phyloP scores from a whole-genome alignment of 345 rosid species.

The Diplotaxis tenuifolia region DNA sequence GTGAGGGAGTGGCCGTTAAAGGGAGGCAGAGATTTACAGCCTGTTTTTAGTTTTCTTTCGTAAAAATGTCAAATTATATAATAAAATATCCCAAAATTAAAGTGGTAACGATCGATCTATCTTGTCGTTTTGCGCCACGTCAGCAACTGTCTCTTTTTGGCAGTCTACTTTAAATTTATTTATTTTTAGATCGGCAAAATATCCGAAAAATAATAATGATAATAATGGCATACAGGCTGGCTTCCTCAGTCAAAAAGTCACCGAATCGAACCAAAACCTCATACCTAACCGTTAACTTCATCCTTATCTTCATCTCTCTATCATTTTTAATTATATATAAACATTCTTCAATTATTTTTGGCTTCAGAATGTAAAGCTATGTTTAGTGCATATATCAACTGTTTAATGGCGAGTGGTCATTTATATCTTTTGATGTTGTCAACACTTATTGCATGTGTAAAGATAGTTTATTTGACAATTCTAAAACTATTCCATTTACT shows the following conservation, averaged over 20 bases:
- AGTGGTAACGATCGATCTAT: slow-evolving; percentile 60
- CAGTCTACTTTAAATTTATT: neutral
- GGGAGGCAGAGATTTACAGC: slow-evolving; percentile 58
- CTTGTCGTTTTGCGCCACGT: slow-evolving; percentile 76
- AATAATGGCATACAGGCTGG: slow-evolving; percentile 77
- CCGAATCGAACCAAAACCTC: slow-evolving; percentile 39
- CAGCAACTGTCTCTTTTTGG: slow-evolving; percentile 47
- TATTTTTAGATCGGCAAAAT: slow-evolving; percentile 18
- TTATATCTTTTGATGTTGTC: neutral
- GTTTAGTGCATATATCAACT: slow-evolving; percentile 2
- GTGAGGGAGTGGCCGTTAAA: slow-evolving; percentile 49
- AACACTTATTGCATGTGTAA: neutral
- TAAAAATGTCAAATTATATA: neutral
- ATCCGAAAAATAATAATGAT: slow-evolving; percentile 6
- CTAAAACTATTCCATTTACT: neutral
- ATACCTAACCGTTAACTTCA: slow-evolving; percentile 52
- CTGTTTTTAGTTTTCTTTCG: slow-evolving; percentile 38
- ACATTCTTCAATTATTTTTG: slow-evolving; percentile 23
- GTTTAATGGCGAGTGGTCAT: neutral
- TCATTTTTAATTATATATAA: neutral
- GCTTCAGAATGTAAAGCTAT: neutral
- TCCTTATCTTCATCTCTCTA: slow-evolving; percentile 47
- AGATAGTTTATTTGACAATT: neutral
- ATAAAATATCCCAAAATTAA: neutral
- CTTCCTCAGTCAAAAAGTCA: slow-evolving; percentile 61